A percentile compares a stretch with the other conserved stretches of the same genome.
Conservation (phyloP, 208 protist species). For the Trypanosoma mega region DNA sequence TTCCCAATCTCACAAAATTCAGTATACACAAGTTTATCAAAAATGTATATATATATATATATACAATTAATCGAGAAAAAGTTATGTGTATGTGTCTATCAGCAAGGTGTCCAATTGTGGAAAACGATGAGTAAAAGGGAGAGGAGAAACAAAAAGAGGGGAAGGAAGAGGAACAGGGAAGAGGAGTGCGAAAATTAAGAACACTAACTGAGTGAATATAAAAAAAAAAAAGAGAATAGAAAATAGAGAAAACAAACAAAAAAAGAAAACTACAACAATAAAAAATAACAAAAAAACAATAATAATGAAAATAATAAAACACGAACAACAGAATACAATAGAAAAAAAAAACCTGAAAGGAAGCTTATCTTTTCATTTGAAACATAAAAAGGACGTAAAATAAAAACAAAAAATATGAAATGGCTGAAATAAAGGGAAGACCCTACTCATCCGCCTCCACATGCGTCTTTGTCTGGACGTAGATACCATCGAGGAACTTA, state of each 20-base stretch:
- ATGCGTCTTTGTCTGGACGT: constrained; percentile 96
- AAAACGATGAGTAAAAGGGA: no score
- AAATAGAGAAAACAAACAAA: constrained; percentile 7
- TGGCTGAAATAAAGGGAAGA: constrained; percentile 8
- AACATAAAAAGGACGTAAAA: constrained; percentile 13
- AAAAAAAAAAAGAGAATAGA: background rate
- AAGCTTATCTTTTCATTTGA: background rate
- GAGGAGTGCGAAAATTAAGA: no score
- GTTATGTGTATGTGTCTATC: no score
- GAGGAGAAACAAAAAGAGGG: no score
- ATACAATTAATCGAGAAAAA: no score
- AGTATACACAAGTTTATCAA: no score
- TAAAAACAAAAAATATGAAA: constrained; percentile 17
- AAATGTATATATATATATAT: no score
- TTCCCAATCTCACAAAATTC: no score
- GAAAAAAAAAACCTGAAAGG: background rate
- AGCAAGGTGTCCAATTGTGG: no score
- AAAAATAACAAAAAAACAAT: background rate
- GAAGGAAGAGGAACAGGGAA: no score
- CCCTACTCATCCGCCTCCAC: constrained; percentile 66
- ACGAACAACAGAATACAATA: constrained; percentile 3
- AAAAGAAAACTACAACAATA: background rate
- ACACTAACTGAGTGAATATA: background rate
- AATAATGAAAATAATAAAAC: constrained; percentile 2
- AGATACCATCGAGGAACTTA: constrained; percentile 99